Conservation (phyloP, 176 grass and related monocot genomes). For the Avena eriantha region DNA sequence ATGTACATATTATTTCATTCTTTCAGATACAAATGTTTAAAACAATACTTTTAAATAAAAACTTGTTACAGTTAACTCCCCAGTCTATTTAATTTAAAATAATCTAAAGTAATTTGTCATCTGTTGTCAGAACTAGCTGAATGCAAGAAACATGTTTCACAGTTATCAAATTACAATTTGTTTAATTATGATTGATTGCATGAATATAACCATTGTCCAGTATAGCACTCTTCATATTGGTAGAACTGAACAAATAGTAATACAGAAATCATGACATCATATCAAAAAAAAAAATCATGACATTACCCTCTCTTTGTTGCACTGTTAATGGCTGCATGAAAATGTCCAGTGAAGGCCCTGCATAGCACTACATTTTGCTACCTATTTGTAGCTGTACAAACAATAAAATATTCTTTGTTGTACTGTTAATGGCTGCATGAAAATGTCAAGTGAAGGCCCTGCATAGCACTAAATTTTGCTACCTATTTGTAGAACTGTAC, state of each 20-base stretch:
- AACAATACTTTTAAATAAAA: not conserved
- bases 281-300: too few relatives aligned
- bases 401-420: not conserved
- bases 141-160: not conserved
- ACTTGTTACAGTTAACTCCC: not conserved
- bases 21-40: not conserved
- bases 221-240: not conserved
- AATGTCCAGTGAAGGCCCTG: not conserved
- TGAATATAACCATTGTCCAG: conserved; percentile 1
- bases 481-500: not conserved
- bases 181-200: conserved; percentile 7
- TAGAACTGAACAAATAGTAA: conserved; percentile 4
- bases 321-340: conserved; percentile 2
- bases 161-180: not conserved
- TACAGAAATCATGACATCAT: not conserved
- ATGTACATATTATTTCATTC: not conserved
- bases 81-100: not conserved
- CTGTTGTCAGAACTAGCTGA: conserved; percentile 3
- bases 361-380: not conserved
- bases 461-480: not conserved
- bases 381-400: not conserved
- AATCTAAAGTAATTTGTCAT: conserved; percentile 4
- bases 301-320: not conserved
- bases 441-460: not conserved
- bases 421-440: not conserved